Base-by-base conservation (phyloP, 306 rosid species). In the Echinosophora koreensis region DNA sequence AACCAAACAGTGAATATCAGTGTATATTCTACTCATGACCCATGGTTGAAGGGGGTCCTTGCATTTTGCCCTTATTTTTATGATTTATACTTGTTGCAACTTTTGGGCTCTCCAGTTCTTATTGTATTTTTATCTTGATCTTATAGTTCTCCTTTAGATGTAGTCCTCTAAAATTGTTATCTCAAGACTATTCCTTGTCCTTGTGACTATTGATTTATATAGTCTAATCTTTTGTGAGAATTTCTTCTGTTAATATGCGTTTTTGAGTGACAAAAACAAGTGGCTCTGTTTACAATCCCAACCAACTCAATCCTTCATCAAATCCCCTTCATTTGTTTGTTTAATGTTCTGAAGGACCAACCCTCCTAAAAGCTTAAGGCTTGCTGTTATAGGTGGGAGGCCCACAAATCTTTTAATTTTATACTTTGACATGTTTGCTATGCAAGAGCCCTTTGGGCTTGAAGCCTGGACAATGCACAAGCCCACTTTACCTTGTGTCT, bases 241-340 rank as follows among this genome's bases (percentile, higher is more conserved):
- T 66, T 6, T 74, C 47, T 35, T 60, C 4, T 57, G 39, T 76
- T 49, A 66, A 59, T 65, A 30, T 71, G 18, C 4, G 4, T 80
- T 44, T 17, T 15, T 44, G 32, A 15, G 17, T 37, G 68, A 18
- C n/a, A 37, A 10, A 58, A 51, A 28, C 47, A 37, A 15, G 66
- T 49, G 39, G 35, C n/a, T 69, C 17, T 38, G 14, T 49, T 67
- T 39, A 15, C 35, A 39, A 15, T 44, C 65, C 61, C 52, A 61
- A 42, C 47, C 59, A 65, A 58, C 49, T 75, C 66, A 14, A 52
- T 17, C 44, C 6, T 15, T 64, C 22, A 4, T 51, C 9, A 35
- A 13, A 8, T 35, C 51, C 37, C 57, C 32, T 67, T 58, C 34
- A 35, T 60, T 47, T 50, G 50, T 58, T 12, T 69, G 55, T 68